Evolutionary conservation across 768 basidiomycete genomes (phyloP).

Genomic region (Leucocoprinus leucothites): DNA sequence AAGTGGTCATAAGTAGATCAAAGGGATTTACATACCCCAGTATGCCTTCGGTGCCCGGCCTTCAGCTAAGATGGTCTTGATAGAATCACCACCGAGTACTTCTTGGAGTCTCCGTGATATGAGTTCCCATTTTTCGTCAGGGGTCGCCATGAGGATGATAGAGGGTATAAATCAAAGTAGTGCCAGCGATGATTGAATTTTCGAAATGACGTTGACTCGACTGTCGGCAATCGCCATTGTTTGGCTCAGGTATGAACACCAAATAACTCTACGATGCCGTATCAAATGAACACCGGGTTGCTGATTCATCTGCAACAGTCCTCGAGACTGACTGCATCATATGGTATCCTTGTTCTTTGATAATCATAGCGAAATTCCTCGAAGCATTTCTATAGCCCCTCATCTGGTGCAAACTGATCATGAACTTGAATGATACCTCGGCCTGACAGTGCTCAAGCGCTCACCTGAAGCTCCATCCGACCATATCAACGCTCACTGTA

Average conservation of each 20-base stretch:
- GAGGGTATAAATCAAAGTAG: background rate
- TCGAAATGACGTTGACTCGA: slow-evolving; percentile 8
- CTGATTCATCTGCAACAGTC: too few species aligned
- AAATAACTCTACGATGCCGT: background rate
- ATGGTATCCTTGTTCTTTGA: too few species aligned
- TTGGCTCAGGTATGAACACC: background rate
- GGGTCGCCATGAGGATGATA: slow-evolving; percentile 24
- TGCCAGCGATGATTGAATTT: background rate
- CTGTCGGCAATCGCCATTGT: slow-evolving; percentile 11
- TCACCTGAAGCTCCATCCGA: too few species aligned
- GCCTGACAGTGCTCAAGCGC: too few species aligned
- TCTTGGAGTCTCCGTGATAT: slow-evolving; percentile 88
- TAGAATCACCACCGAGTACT: slow-evolving; percentile 79
- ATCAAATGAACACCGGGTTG: too few species aligned
- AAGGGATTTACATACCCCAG: background rate
- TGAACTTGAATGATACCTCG: too few species aligned
- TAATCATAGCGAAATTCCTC: too few species aligned
- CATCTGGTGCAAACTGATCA: too few species aligned
- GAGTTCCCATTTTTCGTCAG: slow-evolving; percentile 65
- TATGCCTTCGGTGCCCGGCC: slow-evolving; percentile 65
- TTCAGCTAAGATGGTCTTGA: slow-evolving; percentile 77
- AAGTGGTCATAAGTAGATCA: too few species aligned
- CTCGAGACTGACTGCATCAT: too few species aligned
- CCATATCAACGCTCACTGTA: too few species aligned
- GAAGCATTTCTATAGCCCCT: too few species aligned